phyloP scores from a whole-genome alignment of 257 asterid species.

The Solanum piurae region DNA sequence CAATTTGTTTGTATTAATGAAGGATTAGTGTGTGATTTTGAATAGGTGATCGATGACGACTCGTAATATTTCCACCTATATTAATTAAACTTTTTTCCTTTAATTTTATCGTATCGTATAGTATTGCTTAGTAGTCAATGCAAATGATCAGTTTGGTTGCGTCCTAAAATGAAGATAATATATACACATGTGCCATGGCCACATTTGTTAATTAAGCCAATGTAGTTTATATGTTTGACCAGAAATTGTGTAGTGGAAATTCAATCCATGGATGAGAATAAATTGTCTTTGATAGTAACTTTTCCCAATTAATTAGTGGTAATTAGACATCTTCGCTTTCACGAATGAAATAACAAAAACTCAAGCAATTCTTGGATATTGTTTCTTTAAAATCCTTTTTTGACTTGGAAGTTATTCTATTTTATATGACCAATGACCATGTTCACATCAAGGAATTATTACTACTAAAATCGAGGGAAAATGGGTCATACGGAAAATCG shows the following conservation, averaged over 20 bases:
- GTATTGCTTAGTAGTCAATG: background rate
- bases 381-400: background rate
- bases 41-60: background rate
- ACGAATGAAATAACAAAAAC: background rate
- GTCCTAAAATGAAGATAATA: background rate
- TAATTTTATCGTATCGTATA: background rate
- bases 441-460: background rate
- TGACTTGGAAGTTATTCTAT: background rate
- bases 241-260: background rate
- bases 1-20: background rate
- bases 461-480: too few species aligned
- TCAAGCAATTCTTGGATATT: background rate
- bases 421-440: background rate
- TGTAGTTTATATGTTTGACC: background rate
- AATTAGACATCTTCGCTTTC: background rate
- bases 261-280: background rate
- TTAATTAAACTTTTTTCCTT: too few species aligned
- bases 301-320: background rate
- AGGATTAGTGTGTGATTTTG: background rate
- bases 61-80: background rate
- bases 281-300: background rate
- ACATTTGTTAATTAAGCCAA: background rate
- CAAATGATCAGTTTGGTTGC: background rate
- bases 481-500: too few species aligned
- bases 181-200: background rate